These are phyloP conservation scores for Pythium insidiosum DNA, from an alignment of 352 stramenopile species.

Conservation along the genomic window DNA sequence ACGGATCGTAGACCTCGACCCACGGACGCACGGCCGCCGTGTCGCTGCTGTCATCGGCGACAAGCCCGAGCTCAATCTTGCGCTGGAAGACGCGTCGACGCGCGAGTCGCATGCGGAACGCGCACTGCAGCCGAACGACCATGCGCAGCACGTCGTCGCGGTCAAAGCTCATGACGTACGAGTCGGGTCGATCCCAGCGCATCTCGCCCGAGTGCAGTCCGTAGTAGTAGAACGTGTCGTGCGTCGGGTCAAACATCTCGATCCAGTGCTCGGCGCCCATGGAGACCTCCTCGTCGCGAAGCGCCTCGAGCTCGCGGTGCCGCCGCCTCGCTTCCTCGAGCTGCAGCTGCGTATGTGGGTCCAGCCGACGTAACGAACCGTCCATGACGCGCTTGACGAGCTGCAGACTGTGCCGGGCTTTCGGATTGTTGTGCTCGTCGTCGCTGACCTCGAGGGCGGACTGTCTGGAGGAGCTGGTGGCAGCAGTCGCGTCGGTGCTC, in stretches of 20 bases:
- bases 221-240: constrained; percentile 45
- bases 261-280: constrained; percentile 33
- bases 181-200: constrained; percentile 27
- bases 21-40: constrained; percentile 14
- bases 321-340: constrained; percentile 18
- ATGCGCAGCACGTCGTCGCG: constrained; percentile 30
- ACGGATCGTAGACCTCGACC: constrained; percentile 60
- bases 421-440: neutral
- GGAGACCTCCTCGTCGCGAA: constrained; percentile 19
- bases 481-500: neutral
- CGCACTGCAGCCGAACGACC: constrained; percentile 40
- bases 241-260: constrained; percentile 40
- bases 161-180: constrained; percentile 23
- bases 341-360: constrained; percentile 15
- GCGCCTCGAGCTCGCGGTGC: constrained; percentile 17
- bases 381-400: constrained; percentile 17
- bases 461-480: neutral
- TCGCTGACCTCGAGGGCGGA: neutral
- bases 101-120: constrained; percentile 36
- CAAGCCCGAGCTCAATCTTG: constrained; percentile 12
- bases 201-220: constrained; percentile 29
- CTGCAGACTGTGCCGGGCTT: constrained; percentile 2
- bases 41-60: neutral
- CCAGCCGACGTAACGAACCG: constrained; percentile 15
- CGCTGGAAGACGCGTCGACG: constrained; percentile 27